Conservation (phyloP, 2,329 filamentous ascomycete genomes). For the Lithohypha guttulata region DNA sequence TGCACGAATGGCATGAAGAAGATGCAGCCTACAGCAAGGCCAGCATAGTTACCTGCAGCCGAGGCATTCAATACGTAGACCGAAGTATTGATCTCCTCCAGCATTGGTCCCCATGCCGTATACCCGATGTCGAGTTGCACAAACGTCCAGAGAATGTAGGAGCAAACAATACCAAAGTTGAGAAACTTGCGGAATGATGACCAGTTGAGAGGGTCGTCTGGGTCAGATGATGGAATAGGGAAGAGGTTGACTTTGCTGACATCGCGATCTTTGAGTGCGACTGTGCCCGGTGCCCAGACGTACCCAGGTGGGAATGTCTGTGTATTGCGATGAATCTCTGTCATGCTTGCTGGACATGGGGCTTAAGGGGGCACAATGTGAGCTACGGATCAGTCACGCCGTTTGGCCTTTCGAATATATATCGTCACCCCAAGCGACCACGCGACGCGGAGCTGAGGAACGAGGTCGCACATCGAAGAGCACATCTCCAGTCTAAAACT, state of each 20-base stretch:
- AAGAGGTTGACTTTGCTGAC: slow-evolving; percentile 16
- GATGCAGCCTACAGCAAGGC: slow-evolving; percentile 30
- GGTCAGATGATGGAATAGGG: slow-evolving; percentile 22
- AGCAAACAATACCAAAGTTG: slow-evolving; percentile 22
- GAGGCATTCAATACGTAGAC: slow-evolving; percentile 31
- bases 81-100: slow-evolving; percentile 30
- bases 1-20: slow-evolving; percentile 34
- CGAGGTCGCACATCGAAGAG: no score
- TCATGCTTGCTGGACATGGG: no score
- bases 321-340: neutral
- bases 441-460: no score
- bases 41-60: slow-evolving; percentile 33
- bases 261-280: slow-evolving; percentile 8
- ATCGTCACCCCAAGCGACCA: no score
- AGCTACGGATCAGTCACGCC: no score
- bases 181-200: slow-evolving; percentile 21
- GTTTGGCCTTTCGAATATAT: no score
- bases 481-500: no score
- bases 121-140: slow-evolving; percentile 27
- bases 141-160: slow-evolving; percentile 23
- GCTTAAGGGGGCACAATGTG: no score
- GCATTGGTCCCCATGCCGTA: slow-evolving; percentile 31
- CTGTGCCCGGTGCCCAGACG: slow-evolving; percentile 8
- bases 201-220: slow-evolving; percentile 25
- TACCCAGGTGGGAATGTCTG: slow-evolving; percentile 2